Percentiles rank a stretch among this genome's conserved stretches.
These are phyloP conservation scores for Asterochloris erici DNA, from an alignment of 139 green algal species.

Conservation along the genomic window DNA sequence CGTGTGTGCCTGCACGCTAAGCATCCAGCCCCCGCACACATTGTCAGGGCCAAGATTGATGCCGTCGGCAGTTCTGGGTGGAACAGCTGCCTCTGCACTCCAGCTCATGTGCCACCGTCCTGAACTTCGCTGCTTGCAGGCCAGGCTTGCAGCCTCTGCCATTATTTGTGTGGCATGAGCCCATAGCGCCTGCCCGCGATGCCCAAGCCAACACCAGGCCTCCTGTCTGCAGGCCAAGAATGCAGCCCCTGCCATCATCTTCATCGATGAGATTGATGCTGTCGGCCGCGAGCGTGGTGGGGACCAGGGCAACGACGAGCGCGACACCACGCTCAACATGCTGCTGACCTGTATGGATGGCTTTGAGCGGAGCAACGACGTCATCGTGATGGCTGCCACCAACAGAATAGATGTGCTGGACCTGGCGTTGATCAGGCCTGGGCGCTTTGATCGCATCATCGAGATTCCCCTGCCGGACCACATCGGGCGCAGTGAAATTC, in stretches of 20 bases:
- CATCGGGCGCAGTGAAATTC: conserved; percentile 71
- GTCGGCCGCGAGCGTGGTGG: conserved; percentile 74
- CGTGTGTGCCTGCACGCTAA: neutral
- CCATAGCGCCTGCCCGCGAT: neutral
- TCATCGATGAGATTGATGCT: conserved; percentile 97
- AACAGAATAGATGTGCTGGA: conserved; percentile 94
- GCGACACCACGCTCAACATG: conserved; percentile 93
- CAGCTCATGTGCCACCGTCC: neutral
- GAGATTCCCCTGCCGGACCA: conserved; percentile 75
- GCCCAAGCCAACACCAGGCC: neutral
- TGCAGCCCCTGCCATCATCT: conserved; percentile 89
- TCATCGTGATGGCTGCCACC: conserved; percentile 93
- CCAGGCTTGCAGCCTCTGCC: neutral
- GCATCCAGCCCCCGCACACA: neutral
- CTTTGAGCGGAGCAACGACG: conserved; percentile 66
- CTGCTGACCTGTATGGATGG: conserved; percentile 93
- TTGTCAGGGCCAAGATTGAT: neutral
- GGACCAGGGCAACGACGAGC: conserved; percentile 82
- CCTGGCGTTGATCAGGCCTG: conserved; percentile 79
- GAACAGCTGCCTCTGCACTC: neutral
- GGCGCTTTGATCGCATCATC: conserved; percentile 84
- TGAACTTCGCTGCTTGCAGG: neutral
- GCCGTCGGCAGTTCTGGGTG: neutral
- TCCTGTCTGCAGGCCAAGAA: conserved; percentile 50
- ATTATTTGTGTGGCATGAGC: neutral